Percentiles rank a stretch among this genome's conserved stretches.
Conservation (phyloP, 2,329 filamentous ascomycete genomes). For the Ascocoryne sarcoides region DNA sequence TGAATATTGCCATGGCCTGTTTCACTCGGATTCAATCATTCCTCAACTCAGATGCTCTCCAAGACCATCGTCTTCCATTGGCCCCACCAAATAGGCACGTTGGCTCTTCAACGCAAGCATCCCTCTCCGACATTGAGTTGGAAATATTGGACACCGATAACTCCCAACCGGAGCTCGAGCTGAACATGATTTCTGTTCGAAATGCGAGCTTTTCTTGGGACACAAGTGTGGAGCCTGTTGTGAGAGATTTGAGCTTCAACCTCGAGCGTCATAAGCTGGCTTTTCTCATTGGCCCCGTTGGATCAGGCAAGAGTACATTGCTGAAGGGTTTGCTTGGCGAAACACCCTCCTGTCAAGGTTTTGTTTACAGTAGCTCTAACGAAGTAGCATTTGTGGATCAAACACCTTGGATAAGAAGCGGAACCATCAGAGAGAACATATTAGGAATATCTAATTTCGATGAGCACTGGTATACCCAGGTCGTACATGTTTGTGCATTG, state of each 20-base stretch:
- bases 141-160: neutral
- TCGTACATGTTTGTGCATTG: neutral
- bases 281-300: slow-evolving; percentile 28
- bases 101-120: neutral
- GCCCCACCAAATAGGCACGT: neutral
- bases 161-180: neutral
- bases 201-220: slow-evolving; percentile 22
- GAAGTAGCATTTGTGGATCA: slow-evolving; percentile 36
- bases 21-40: slow-evolving; percentile 34
- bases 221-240: slow-evolving; percentile 2
- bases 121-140: slow-evolving; percentile 8
- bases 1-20: slow-evolving; percentile 33
- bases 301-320: slow-evolving; percentile 27
- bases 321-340: slow-evolving; percentile 26
- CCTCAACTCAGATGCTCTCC: slow-evolving; percentile 20
- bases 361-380: slow-evolving; percentile 14
- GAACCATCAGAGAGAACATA: slow-evolving; percentile 23
- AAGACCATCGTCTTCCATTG: slow-evolving; percentile 18
- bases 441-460: neutral
- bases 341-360: slow-evolving; percentile 19
- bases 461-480: neutral
- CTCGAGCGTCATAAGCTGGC: slow-evolving; percentile 13
- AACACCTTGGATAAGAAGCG: slow-evolving; percentile 37
- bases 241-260: slow-evolving; percentile 16
- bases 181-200: slow-evolving; percentile 15